Evolutionary conservation across 805 yeast genomes (phyloP).

Genomic region (Wickerhamiella azymoides): DNA sequence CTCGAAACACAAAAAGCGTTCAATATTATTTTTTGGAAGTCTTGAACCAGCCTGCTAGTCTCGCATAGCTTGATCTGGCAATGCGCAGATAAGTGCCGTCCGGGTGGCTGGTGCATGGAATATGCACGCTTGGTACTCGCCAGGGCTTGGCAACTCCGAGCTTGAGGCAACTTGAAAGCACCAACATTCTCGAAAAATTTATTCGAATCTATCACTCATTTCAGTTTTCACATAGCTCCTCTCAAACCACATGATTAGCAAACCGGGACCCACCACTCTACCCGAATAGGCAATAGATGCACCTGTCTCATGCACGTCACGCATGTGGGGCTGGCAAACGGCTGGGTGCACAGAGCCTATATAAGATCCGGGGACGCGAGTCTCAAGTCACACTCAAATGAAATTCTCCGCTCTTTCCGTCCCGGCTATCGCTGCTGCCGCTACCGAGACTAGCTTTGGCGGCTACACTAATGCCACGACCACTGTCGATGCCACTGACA

Average conservation of each 20-base stretch:
- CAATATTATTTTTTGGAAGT: too few relatives aligned
- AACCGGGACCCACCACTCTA: neutral
- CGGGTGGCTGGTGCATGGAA: neutral
- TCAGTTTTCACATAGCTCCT: neutral
- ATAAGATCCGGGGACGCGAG: neutral
- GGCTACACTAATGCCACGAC: neutral
- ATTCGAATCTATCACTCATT: too few relatives aligned
- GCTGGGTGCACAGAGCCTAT: neutral
- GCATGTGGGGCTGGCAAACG: neutral
- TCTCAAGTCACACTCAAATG: neutral
- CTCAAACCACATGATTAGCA: too few relatives aligned
- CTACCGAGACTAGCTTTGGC: neutral
- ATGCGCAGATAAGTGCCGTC: too few relatives aligned
- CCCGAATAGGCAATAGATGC: neutral
- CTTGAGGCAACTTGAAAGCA: too few relatives aligned
- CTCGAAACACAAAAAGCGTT: too few relatives aligned
- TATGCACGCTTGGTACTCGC: too few relatives aligned
- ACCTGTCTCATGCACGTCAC: neutral
- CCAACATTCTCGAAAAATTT: neutral
- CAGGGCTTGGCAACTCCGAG: too few relatives aligned
- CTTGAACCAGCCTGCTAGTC: too few relatives aligned
- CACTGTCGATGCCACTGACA: neutral
- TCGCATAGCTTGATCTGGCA: too few relatives aligned
- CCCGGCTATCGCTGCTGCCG: conserved; percentile 3
- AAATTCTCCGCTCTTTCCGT: conserved; percentile 3